These are phyloP conservation scores for Trichosanthes truncata DNA, from an alignment of 306 rosid genomes.

Conservation along the genomic window DNA sequence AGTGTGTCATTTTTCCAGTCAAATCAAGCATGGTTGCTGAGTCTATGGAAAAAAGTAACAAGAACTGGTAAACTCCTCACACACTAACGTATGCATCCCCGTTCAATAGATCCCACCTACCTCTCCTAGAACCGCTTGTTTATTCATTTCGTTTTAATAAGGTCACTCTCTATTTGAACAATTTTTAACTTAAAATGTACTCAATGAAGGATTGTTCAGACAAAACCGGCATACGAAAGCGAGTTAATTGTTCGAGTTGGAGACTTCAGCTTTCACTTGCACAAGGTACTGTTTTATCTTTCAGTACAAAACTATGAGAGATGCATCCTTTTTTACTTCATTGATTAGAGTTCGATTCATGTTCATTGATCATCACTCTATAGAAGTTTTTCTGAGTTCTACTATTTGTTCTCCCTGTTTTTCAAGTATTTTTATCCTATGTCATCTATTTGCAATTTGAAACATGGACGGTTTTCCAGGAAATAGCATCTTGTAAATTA, in stretches of 20 bases:
- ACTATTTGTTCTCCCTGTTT: neutral
- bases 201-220: slow-evolving; percentile 46
- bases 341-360: neutral
- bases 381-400: neutral
- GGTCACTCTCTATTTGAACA: neutral
- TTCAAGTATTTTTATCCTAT: neutral
- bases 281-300: slow-evolving; percentile 41
- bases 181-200: neutral
- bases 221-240: slow-evolving; percentile 28
- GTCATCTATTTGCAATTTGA: neutral
- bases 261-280: slow-evolving; percentile 63
- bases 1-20: slow-evolving; percentile 32
- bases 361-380: neutral
- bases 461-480: neutral
- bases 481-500: neutral
- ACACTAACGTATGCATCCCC: neutral
- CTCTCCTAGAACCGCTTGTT: neutral
- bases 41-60: slow-evolving; percentile 40
- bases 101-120: neutral
- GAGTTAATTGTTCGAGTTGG: slow-evolving; percentile 62
- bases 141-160: neutral
- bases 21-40: slow-evolving; percentile 37
- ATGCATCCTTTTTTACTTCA: neutral
- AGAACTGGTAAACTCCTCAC: slow-evolving; percentile 37
- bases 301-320: neutral